A percentile compares a stretch with the other conserved stretches of the same genome.
Evolutionary conservation across 768 basidiomycete genomes (phyloP).

Genomic region (Boletus reticuloceps): DNA sequence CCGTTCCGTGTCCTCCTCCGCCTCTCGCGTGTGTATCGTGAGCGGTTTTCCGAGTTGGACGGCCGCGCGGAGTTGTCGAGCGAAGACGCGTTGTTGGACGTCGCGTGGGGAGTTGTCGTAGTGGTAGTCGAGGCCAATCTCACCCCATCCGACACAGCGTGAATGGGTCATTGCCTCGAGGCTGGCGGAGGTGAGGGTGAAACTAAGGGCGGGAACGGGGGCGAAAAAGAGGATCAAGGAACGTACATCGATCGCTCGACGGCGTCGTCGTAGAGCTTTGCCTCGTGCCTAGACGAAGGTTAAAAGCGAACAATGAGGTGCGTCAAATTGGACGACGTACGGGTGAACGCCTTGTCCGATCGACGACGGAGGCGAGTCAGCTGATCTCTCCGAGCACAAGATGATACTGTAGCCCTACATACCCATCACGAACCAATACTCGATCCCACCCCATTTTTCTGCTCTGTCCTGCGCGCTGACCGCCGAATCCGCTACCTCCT

Average conservation of each 20-base stretch:
- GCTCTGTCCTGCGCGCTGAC: slow-evolving; percentile 40
- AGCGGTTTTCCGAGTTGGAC: slow-evolving; percentile 70
- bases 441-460: slow-evolving; percentile 62
- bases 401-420: not conserved
- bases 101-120: slow-evolving; percentile 75
- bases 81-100: slow-evolving; percentile 63
- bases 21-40: slow-evolving; percentile 85
- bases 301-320: not conserved
- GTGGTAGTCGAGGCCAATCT: slow-evolving; percentile 86
- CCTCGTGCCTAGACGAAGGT: slow-evolving; percentile 55
- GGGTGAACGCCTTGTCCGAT: not conserved
- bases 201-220: too few relatives aligned
- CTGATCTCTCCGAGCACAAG: too few relatives aligned
- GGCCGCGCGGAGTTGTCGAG: slow-evolving; percentile 65
- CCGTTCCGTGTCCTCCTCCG: slow-evolving; percentile 76
- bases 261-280: slow-evolving; percentile 61
- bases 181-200: slow-evolving; percentile 32
- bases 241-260: slow-evolving; percentile 69
- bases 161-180: slow-evolving; percentile 76
- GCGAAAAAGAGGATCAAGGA: not conserved
- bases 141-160: slow-evolving; percentile 84
- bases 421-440: slow-evolving; percentile 88
- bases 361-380: too few relatives aligned
- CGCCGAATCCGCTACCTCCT: slow-evolving; percentile 71
- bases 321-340: not conserved